Evolutionary conservation across 1,139 yeast genomes (phyloP), one percentile per base, ranked within the genome.

Genomic region (Taiozyma sp.): DNA sequence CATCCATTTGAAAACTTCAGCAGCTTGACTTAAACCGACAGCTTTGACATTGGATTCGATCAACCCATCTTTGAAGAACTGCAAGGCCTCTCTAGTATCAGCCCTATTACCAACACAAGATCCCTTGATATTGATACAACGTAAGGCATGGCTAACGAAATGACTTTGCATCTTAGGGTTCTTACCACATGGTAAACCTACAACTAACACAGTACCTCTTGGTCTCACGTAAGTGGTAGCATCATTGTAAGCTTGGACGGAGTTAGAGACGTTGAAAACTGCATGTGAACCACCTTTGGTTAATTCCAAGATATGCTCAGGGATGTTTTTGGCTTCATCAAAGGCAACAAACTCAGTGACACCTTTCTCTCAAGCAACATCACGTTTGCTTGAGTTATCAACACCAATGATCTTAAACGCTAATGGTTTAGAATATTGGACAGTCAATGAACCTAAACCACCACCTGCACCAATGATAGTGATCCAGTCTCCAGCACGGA

Each of bases 101-200:
- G 85, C 84, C 73, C 87, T 77, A 79, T 81, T 81, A 67, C 87
- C 87, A 56, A 81, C 86, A 65, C 80, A 81, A 54, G 86, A 81
- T 63, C 86, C 87, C 58, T 68, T 76, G 62, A 81, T 77, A 52
- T 71, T 65, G 62, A 79, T 69, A 49, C 83, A 76, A 65, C 73
- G 80, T 52, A 79, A 79, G 54, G 81, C 86, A 48, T 81, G 70
- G 55, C 70, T 70, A 65, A 81, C 81, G 46, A 81, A 81, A 50
- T 76, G 72, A 40, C 83, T 75, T 46, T 63, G 64, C 52, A 79
- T 77, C 62, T 75, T 73, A 47, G 85, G 82, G 57, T 76, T 78
- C 47, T 83, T 83, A 10, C 41, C 41, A 37, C 14, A 26, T 65
- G 85, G 85, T 63, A 80, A 72, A 63, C 85, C 85, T 56, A 80